Evolutionary conservation across 2,329 filamentous ascomycete species (phyloP), one percentile per base, ranked within the genome.

Genomic region (Paramyrothecium roridum): DNA sequence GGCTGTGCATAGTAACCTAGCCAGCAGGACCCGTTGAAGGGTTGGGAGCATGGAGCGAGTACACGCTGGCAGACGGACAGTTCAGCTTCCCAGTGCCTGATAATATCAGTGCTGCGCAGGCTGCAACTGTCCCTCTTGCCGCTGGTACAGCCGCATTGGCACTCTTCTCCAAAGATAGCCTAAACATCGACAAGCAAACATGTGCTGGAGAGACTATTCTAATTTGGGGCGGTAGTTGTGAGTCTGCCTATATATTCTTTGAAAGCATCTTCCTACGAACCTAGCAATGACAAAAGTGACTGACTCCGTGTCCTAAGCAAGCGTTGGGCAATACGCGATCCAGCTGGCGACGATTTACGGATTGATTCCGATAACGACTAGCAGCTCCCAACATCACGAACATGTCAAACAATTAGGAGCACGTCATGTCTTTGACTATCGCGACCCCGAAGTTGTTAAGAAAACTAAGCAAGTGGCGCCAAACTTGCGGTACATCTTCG

Each of bases 211-310:
- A 8, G 0, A 12, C 52, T 3, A 6, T 79, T 1, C 61, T 79
- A 1, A 66, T 77, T 8, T 77, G 71, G 70, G 75, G 73, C 33
- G 74, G 73, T 8, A 75, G 72, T 40, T 75, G 73, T 67, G 66
- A 60, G 61, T 63, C n/a, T 13, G 7, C 37, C 37, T 43, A 43
- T 43, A 30, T 13, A 6, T 17, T 13, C n/a, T 8, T 43, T 43
- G 37, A 16, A 13, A 6, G 37, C 7, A 43, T 43, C n/a, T n/a
- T n/a, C n/a, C n/a, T n/a, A n/a, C n/a, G n/a, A n/a, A n/a, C n/a
- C n/a, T n/a, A n/a, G n/a, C n/a, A n/a, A n/a, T n/a, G n/a, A n/a
- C n/a, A n/a, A n/a, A 43, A 16, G 13, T 43, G 3, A 19, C n/a
- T 43, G 37, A 43, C 37, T 17, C n/a, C n/a, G 37, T 19, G 7